These are phyloP conservation scores for Neofusicoccum cordaticola DNA, from an alignment of 2,329 filamentous ascomycete species.

Conservation along the genomic window DNA sequence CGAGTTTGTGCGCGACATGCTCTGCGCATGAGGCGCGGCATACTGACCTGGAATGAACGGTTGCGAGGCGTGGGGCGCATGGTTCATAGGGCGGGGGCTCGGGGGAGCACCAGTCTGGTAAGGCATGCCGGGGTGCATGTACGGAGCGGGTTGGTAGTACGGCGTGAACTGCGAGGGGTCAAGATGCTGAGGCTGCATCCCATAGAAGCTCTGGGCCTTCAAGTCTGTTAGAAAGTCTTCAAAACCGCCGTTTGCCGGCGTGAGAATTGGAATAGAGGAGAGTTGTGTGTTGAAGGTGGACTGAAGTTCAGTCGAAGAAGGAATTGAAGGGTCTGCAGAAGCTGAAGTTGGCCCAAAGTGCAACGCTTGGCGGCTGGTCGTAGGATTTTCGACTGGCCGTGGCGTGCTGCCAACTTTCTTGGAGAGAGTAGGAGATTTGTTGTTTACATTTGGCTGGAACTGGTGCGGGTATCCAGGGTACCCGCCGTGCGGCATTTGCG, in stretches of 20 bases:
- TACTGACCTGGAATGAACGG: conserved; percentile 54
- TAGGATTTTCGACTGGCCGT: conserved; percentile 18
- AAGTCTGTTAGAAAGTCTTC: conserved; percentile 67
- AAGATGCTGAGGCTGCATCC: conserved; percentile 50
- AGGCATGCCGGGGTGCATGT: conserved; percentile 35
- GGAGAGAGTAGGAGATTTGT: conserved; percentile 43
- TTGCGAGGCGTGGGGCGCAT: conserved; percentile 45
- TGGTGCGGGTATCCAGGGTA: conserved; percentile 54
- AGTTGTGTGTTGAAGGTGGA: conserved; percentile 24
- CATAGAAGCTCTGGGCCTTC: conserved; percentile 63
- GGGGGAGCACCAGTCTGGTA: conserved; percentile 40
- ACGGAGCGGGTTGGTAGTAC: conserved; percentile 44
- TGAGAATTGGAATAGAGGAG: conserved; percentile 55
- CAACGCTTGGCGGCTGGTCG: not conserved
- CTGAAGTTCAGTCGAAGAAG: conserved; percentile 13
- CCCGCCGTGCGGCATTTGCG: conserved; percentile 60
- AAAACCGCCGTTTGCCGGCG: conserved; percentile 67
- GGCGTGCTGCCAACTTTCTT: conserved; percentile 22
- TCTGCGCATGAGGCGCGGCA: conserved; percentile 57
- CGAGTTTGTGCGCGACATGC: conserved; percentile 72
- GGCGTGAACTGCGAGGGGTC: conserved; percentile 40
- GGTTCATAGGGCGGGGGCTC: conserved; percentile 48
- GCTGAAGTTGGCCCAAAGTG: conserved; percentile 21
- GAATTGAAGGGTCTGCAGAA: conserved; percentile 24
- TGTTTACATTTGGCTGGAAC: conserved; percentile 59